Evolutionary conservation across 805 yeast genomes (phyloP).

Genomic region (Candida maesae): DNA sequence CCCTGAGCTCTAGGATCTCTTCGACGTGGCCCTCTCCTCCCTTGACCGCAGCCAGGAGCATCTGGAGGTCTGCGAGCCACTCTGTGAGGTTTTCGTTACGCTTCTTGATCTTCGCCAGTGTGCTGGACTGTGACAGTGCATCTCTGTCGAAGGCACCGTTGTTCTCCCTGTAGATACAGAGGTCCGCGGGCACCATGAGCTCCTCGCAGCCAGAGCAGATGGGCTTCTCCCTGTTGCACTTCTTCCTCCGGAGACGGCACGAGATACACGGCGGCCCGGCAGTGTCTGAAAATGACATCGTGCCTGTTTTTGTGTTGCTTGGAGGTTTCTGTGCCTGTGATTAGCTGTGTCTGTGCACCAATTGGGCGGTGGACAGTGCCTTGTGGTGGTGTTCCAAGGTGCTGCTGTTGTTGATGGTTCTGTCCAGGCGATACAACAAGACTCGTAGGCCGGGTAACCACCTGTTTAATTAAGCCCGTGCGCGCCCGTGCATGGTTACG

Average conservation of each 20-base stretch:
- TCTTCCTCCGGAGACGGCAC: slow-evolving; percentile 11
- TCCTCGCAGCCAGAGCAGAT: slow-evolving; percentile 11
- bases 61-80: not conserved
- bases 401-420: no score
- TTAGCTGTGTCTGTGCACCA: no score
- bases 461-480: no score
- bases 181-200: slow-evolving; percentile 8
- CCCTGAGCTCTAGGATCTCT: not conserved
- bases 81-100: slow-evolving; percentile 2
- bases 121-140: not conserved
- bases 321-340: no score
- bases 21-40: slow-evolving; percentile 1
- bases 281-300: not conserved
- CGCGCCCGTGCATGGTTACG: no score
- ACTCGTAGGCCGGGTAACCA: no score
- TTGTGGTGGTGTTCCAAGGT: no score
- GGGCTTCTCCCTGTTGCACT: slow-evolving; percentile 8
- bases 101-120: slow-evolving; percentile 1
- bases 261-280: slow-evolving; percentile 8
- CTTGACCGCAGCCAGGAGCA: slow-evolving; percentile 1
- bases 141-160: slow-evolving; percentile 3
- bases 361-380: no score
- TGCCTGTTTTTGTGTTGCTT: no score
- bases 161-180: slow-evolving; percentile 10
- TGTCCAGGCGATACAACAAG: no score